phyloP scores from a whole-genome alignment of 139 green algal species.

The Gonium pectorale region DNA sequence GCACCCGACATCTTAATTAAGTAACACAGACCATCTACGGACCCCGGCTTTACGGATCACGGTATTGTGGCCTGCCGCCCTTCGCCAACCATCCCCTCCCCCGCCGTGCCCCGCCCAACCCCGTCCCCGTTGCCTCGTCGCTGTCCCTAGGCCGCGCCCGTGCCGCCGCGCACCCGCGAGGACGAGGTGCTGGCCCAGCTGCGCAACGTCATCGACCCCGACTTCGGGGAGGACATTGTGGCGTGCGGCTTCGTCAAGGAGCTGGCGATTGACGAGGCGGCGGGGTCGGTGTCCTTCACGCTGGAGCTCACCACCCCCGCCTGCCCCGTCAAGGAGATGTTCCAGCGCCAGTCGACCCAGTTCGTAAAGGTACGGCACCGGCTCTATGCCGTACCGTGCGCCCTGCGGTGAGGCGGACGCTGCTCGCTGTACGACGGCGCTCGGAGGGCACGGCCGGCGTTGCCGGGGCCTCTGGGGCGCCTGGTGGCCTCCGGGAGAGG shows the following conservation, averaged over 20 bases:
- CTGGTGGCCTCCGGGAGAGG: too few relatives aligned
- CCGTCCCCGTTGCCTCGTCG: neutral
- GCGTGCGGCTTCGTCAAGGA: constrained; percentile 97
- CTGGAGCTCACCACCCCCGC: constrained; percentile 98
- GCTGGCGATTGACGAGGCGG: constrained; percentile 66
- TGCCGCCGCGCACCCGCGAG: constrained; percentile 42
- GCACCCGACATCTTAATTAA: neutral
- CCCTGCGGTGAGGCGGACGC: too few relatives aligned
- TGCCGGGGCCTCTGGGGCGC: too few relatives aligned
- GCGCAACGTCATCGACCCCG: constrained; percentile 94
- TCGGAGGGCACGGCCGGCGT: too few relatives aligned
- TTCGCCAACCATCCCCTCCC: neutral
- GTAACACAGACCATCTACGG: neutral
- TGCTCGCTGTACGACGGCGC: too few relatives aligned
- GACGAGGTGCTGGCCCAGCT: constrained; percentile 86
- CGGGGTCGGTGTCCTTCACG: constrained; percentile 79
- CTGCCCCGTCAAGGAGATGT: constrained; percentile 98
- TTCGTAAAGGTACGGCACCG: constrained; percentile 62
- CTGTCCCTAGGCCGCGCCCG: too few relatives aligned
- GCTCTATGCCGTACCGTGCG: too few relatives aligned
- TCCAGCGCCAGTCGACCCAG: constrained; percentile 77
- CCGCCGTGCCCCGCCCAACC: neutral
- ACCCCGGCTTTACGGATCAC: too few relatives aligned
- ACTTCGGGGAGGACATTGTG: constrained; percentile 98
- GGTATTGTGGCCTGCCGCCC: neutral